These are phyloP conservation scores for Asterochloris sp. DNA, from an alignment of 139 green algal genomes.

Conservation along the genomic window DNA sequence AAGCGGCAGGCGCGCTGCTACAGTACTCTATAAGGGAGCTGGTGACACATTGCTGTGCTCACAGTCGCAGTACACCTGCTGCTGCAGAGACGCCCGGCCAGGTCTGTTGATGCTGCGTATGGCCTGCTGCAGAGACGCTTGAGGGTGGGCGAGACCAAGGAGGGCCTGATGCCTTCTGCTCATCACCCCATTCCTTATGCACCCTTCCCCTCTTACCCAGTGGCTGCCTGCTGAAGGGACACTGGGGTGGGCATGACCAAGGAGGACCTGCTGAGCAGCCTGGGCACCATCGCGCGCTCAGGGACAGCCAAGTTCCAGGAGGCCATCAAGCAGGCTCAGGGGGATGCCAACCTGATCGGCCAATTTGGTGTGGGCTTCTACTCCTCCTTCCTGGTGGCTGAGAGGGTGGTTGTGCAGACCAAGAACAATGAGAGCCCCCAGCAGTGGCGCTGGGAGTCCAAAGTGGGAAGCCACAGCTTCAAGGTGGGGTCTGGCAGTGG, in stretches of 20 bases:
- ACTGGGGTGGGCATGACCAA: conserved; percentile 93
- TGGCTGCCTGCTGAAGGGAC: conserved; percentile 48
- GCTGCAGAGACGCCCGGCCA: no score
- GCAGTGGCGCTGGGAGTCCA: conserved; percentile 91
- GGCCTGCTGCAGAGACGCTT: no score
- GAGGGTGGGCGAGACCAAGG: no score
- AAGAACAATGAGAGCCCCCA: conserved; percentile 68
- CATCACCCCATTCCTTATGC: no score
- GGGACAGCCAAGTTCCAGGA: conserved; percentile 98
- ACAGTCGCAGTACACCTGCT: no score
- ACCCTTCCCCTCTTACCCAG: no score
- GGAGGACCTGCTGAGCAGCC: conserved; percentile 86
- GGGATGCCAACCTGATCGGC: conserved; percentile 34
- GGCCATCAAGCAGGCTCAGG: conserved; percentile 29
- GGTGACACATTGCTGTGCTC: no score
- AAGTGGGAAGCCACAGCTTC: conserved; percentile 82
- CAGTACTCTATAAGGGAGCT: no score
- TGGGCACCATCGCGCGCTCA: conserved; percentile 95
- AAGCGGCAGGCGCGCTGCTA: no score
- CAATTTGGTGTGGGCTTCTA: conserved; percentile 99
- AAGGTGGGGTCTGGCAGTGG: conserved; percentile 40
- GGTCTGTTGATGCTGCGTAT: no score
- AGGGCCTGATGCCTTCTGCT: no score
- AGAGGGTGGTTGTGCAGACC: conserved; percentile 80
- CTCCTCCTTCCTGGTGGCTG: conserved; percentile 89